Evolutionary conservation across 441 rosid genomes (phyloP), one percentile per base, ranked within the genome.

Genomic region (Pelargonium exstipulatum): DNA sequence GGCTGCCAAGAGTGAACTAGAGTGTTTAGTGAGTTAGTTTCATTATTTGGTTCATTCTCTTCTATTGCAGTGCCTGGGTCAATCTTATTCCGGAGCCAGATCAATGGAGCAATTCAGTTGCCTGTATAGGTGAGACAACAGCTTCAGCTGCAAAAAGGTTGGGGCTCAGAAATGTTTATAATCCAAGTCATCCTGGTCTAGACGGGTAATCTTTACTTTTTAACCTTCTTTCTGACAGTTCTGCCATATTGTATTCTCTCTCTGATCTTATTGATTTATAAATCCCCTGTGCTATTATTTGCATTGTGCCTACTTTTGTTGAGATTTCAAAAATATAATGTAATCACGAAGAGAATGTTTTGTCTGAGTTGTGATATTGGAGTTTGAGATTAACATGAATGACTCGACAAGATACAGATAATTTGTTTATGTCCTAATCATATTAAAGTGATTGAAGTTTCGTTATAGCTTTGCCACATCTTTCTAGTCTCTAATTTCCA

Each of bases 41-140:
- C 22, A 71, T 22, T 24, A 69, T 68, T 71, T 70, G 64, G 57
- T 70, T 74, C 71, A 46, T 69, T 16, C 55, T 71, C 62, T 65
- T 74, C 55, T 66, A 55, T 64, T 80, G 75, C 70, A 94, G 97
- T 68, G 88, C 95, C 71, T 91, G 97, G 97, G 74, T 85, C 74
- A 76, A 79, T 80, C 82, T 94, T 70, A 81, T 87, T 74, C 72
- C 83, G 61, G 87, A 90, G 68, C 73, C 67, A 24, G 83, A 84
- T 73, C 68, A 74, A 14, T 88, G 94, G 88, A 75, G 75, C 76
- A 86, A 85, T 75, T 86, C 85, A 40, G 80, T 90, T 71, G 97
- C 91, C 57, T 94, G 97, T 73, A 91, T 94, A 42, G 99, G 99
- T 51, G 97, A 90, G 85, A 94, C 96, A 64, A 94, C 97, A 74